Evolutionary conservation across 148 eudicot species (phyloP).

Genomic region (Nyssa sinensis): DNA sequence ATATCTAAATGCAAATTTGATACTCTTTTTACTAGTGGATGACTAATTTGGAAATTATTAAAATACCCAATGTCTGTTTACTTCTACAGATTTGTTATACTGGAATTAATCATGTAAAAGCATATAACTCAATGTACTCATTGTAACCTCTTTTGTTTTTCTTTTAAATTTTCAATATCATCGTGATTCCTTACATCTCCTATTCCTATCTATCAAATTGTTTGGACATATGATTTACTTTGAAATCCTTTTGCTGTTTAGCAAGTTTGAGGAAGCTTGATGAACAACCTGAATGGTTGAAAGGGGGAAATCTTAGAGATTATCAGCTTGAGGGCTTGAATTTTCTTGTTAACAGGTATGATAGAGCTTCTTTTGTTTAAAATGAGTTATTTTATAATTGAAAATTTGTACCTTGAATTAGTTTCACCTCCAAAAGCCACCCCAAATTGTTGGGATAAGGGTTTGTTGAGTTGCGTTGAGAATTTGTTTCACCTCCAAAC

Average conservation of each 20-base stretch:
- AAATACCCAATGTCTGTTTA: background rate
- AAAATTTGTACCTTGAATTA: background rate
- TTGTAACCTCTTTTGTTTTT: background rate
- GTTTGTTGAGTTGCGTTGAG: too few species aligned
- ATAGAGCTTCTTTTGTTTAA: constrained; percentile 2
- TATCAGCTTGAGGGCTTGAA: constrained; percentile 99
- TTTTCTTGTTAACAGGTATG: constrained; percentile 94
- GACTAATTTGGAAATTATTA: background rate
- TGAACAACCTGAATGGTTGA: constrained; percentile 97
- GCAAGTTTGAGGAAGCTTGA: constrained; percentile 97
- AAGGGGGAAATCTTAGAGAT: constrained; percentile 94
- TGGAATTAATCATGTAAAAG: background rate
- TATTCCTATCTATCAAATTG: background rate
- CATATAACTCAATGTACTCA: too few species aligned
- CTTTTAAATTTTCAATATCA: background rate
- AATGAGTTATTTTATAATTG: background rate
- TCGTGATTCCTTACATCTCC: background rate
- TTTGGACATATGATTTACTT: background rate
- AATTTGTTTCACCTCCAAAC: constrained; percentile 11
- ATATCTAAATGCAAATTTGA: background rate
- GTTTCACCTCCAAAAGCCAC: constrained; percentile 14
- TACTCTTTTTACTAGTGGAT: background rate
- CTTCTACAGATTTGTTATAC: background rate
- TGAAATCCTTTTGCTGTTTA: constrained; percentile 22
- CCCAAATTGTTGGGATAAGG: too few species aligned